These are phyloP conservation scores for Paramecium caudatum DNA, from an alignment of 73 alveolate species.

Conservation along the genomic window DNA sequence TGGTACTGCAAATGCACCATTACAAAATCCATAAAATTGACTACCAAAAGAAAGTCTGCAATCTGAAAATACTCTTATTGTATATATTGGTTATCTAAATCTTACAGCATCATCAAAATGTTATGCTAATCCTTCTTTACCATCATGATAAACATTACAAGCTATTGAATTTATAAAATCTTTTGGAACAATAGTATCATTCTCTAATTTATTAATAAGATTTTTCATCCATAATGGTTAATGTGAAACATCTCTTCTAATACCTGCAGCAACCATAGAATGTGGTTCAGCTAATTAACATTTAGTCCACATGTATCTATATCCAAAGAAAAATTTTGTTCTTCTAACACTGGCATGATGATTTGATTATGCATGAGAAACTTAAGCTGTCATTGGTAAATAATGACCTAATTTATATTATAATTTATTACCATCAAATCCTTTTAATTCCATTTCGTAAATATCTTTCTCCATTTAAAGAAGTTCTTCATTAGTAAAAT, in stretches of 20 bases:
- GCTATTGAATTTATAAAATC: constrained; percentile 89
- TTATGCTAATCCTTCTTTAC: constrained; percentile 93
- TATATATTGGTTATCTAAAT: constrained; percentile 89
- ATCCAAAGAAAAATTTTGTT: constrained; percentile 91
- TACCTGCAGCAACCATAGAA: constrained; percentile 90
- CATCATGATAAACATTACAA: constrained; percentile 91
- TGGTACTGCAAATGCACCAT: constrained; percentile 88
- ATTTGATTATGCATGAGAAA: constrained; percentile 80
- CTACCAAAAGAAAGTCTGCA: constrained; percentile 90
- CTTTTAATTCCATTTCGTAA: constrained; percentile 78
- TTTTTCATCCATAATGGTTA: constrained; percentile 86
- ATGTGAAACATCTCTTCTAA: constrained; percentile 86
- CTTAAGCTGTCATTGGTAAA: constrained; percentile 88
- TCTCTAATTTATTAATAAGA: not conserved
- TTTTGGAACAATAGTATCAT: constrained; percentile 63
- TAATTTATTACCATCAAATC: constrained; percentile 75
- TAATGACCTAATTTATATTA: constrained; percentile 46
- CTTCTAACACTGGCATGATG: constrained; percentile 78
- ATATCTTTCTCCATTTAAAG: constrained; percentile 77
- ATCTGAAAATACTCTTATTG: constrained; percentile 87
- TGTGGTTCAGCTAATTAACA: constrained; percentile 84
- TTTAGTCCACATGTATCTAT: constrained; percentile 91
- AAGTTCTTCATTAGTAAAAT: constrained; percentile 84
- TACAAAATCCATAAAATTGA: constrained; percentile 87
- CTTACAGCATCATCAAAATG: constrained; percentile 95